These are phyloP conservation scores for Mycocentrospora acerina DNA, from an alignment of 2,329 filamentous ascomycete species.

Conservation along the genomic window DNA sequence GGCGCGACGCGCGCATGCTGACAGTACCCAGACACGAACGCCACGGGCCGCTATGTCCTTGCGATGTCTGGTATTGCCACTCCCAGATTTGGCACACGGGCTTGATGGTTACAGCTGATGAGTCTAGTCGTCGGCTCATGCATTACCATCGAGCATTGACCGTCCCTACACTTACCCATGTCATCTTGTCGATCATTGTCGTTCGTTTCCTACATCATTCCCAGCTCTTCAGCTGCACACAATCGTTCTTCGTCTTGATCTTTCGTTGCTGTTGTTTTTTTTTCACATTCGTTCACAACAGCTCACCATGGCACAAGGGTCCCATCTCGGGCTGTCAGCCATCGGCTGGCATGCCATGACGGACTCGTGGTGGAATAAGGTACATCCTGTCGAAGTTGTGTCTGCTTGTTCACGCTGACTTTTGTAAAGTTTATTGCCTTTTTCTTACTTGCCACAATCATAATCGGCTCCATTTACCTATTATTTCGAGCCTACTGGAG, in stretches of 20 bases:
- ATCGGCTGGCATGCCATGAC: conserved; percentile 6
- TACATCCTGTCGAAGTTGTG: too few species aligned
- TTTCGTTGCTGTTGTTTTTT: not conserved
- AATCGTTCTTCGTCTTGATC: not conserved
- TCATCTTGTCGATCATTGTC: not conserved
- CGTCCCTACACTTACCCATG: not conserved
- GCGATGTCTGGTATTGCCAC: not conserved
- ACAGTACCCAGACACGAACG: too few species aligned
- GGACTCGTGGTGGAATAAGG: conserved; percentile 6
- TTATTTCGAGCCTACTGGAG: not conserved
- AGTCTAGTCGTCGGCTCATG: not conserved
- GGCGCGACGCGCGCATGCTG: too few species aligned
- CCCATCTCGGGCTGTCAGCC: conserved; percentile 4
- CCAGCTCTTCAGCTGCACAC: not conserved
- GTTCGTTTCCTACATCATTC: not conserved
- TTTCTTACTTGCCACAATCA: not conserved
- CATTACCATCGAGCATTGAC: not conserved
- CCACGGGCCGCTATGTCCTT: too few species aligned
- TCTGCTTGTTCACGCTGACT: not conserved
- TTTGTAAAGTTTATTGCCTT: not conserved
- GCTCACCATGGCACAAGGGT: not conserved
- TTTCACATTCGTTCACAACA: not conserved
- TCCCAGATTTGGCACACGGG: not conserved
- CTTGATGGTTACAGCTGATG: not conserved
- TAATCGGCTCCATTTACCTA: not conserved